Percentiles rank a stretch among this genome's conserved stretches.
phyloP scores from a whole-genome alignment of 495 filamentous ascomycete species.

The Podospora comata region DNA sequence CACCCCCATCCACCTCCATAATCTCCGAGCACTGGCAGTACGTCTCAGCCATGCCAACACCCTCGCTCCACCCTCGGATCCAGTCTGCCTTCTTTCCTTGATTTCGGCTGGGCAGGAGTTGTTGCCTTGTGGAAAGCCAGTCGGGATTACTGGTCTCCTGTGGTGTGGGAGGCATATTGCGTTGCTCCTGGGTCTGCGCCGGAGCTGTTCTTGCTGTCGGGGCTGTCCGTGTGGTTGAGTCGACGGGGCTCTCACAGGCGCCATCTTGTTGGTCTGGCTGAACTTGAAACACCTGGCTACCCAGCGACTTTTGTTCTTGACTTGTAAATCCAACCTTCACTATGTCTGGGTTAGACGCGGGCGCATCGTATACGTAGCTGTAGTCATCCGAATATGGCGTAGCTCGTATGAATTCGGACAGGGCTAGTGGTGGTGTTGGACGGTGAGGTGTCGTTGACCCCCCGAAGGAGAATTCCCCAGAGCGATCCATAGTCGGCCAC shows the following conservation, averaged over 20 bases:
- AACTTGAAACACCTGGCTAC: neutral
- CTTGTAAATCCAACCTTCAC: neutral
- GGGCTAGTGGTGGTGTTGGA: slow-evolving; percentile 24
- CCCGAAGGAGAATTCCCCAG: slow-evolving; percentile 17
- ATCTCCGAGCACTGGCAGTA: slow-evolving; percentile 33
- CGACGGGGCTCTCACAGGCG: slow-evolving; percentile 13
- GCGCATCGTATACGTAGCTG: slow-evolving; percentile 20
- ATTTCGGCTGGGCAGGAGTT: slow-evolving; percentile 30
- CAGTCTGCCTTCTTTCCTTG: slow-evolving; percentile 35
- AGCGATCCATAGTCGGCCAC: slow-evolving; percentile 24
- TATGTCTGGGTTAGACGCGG: slow-evolving; percentile 5
- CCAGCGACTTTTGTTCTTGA: neutral
- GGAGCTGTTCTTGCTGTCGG: slow-evolving; percentile 7
- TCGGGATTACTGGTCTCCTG: slow-evolving; percentile 9
- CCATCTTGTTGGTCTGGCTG: slow-evolving; percentile 7
- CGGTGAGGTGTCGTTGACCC: slow-evolving; percentile 19
- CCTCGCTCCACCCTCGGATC: slow-evolving; percentile 35
- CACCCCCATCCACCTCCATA: slow-evolving; percentile 4
- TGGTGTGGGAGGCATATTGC: slow-evolving; percentile 3
- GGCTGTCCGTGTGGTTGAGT: slow-evolving; percentile 5
- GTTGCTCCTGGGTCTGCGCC: slow-evolving; percentile 6
- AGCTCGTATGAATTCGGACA: slow-evolving; percentile 28
- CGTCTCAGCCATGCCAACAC: slow-evolving; percentile 25
- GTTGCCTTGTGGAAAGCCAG: slow-evolving; percentile 28
- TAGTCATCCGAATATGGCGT: slow-evolving; percentile 20